Percentiles rank a stretch among this genome's conserved stretches.
Evolutionary conservation across 192 early-diverging fungal species (phyloP).

Genomic region (Backusella psychrophila): DNA sequence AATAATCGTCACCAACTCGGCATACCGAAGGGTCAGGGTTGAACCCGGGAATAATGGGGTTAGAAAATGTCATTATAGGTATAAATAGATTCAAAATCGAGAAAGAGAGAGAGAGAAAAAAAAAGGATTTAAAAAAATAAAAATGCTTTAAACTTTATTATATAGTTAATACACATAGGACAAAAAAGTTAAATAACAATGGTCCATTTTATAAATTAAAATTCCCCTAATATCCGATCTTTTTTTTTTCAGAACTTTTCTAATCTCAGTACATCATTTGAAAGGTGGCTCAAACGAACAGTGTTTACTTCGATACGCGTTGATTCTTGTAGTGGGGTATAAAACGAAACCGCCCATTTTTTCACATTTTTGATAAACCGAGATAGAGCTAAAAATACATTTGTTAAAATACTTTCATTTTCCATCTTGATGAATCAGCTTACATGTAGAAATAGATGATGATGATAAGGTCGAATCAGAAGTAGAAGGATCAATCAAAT

Average conservation of each 20-base stretch:
- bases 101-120: background rate
- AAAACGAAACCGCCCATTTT: background rate
- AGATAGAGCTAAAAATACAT: background rate
- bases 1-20: background rate
- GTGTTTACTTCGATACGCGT: background rate
- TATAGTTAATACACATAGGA: background rate
- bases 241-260: slow-evolving; percentile 20
- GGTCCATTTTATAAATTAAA: background rate
- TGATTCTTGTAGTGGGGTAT: background rate
- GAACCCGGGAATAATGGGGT: background rate
- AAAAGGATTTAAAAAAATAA: background rate
- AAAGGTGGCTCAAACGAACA: slow-evolving; percentile 7
- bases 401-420: background rate
- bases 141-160: background rate
- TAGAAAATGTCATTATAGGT: background rate
- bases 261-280: slow-evolving; percentile 18
- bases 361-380: background rate
- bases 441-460: background rate
- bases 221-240: background rate
- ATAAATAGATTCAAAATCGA: background rate
- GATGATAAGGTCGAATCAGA: background rate
- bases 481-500: background rate
- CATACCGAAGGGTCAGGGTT: background rate
- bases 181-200: background rate
- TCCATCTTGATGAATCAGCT: background rate